A percentile compares a stretch with the other conserved stretches of the same genome.
These are phyloP conservation scores for Acacia crassicarpa DNA, from an alignment of 306 rosid species.

Conservation along the genomic window DNA sequence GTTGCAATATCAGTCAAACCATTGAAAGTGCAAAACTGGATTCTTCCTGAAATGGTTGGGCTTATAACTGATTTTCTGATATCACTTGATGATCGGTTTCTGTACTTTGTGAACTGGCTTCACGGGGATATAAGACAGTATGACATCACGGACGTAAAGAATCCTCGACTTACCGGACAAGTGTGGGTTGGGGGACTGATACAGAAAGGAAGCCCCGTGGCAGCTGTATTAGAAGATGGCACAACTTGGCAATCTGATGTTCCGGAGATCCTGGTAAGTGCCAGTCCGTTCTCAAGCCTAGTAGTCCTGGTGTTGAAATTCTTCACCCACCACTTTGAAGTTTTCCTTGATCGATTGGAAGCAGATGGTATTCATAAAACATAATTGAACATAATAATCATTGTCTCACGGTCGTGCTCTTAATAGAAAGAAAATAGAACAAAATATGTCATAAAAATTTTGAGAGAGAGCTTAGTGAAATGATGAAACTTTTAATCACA, in stretches of 20 bases:
- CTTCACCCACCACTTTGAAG: not conserved
- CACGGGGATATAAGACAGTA: not conserved
- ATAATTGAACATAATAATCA: not conserved
- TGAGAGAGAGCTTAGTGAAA: not conserved
- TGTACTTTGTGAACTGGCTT: not conserved
- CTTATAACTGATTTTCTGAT: not conserved
- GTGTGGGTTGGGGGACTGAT: not conserved
- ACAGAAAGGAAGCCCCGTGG: not conserved
- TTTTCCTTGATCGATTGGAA: not conserved
- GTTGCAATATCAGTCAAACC: not conserved
- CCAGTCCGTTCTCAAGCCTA: not conserved
- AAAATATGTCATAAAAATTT: not conserved
- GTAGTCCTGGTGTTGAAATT: conserved; percentile 20
- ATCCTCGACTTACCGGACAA: not conserved
- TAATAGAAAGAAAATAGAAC: not conserved
- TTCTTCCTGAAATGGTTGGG: not conserved
- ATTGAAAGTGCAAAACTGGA: not conserved
- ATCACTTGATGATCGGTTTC: not conserved
- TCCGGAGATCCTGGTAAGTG: conserved; percentile 23
- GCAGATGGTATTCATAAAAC: not conserved
- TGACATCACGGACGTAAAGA: not conserved
- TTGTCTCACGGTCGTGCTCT: not conserved
- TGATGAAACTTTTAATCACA: not conserved
- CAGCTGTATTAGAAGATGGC: not conserved
- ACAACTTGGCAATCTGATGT: conserved; percentile 3